phyloP scores from a whole-genome alignment of 2,329 filamentous ascomycete species.

The Didymella segeticola region DNA sequence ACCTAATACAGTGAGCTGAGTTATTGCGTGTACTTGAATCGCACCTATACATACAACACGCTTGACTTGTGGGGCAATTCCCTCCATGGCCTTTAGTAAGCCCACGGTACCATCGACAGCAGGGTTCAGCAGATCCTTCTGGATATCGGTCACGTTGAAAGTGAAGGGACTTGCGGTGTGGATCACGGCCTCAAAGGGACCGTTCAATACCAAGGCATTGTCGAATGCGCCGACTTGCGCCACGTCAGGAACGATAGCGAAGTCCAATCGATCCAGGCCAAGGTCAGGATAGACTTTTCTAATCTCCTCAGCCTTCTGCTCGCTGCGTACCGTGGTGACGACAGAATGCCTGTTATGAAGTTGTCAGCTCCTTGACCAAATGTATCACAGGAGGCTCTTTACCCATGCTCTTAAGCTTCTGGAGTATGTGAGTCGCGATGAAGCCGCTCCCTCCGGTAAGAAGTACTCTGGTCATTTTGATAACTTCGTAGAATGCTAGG shows the following conservation, averaged over 20 bases:
- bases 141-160: constrained; percentile 70
- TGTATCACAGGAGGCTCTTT: constrained; percentile 7
- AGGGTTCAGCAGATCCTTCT: constrained; percentile 65
- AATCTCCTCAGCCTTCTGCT: constrained; percentile 64
- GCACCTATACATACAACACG: constrained; percentile 71
- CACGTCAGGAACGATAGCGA: constrained; percentile 73
- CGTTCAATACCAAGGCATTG: constrained; percentile 60
- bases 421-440: constrained; percentile 65
- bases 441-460: constrained; percentile 62
- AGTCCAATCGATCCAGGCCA: constrained; percentile 63
- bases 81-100: constrained; percentile 63
- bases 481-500: too few relatives aligned
- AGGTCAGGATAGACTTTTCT: constrained; percentile 56
- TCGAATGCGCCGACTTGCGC: constrained; percentile 70
- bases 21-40: too few relatives aligned
- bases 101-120: constrained; percentile 67
- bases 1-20: too few relatives aligned
- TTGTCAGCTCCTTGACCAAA: neutral
- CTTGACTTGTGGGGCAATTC: constrained; percentile 67
- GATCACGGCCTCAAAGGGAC: constrained; percentile 69
- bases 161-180: constrained; percentile 64
- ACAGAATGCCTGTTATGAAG: constrained; percentile 56
- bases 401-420: constrained; percentile 60
- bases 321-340: constrained; percentile 64
- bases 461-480: too few relatives aligned